These are phyloP conservation scores for Sutorius eximius DNA, from an alignment of 1,284 basidiomycete genomes.

Conservation along the genomic window DNA sequence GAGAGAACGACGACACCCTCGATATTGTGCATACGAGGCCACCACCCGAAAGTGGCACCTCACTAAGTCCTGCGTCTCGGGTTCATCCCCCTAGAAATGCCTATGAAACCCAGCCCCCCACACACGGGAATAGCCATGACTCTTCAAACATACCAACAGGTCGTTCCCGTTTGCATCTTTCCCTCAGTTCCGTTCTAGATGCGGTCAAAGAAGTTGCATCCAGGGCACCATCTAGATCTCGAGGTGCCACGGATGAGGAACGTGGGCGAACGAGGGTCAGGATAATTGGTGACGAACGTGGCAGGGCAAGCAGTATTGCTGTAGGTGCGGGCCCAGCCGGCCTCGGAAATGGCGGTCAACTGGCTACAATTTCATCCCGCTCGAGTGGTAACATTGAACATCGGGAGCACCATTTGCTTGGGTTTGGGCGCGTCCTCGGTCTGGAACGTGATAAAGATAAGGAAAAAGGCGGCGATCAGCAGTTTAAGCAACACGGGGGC, in stretches of 20 bases:
- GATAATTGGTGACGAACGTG: background rate
- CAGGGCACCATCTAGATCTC: slow-evolving; percentile 14
- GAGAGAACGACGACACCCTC: background rate
- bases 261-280: slow-evolving; percentile 27
- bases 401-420: slow-evolving; percentile 19
- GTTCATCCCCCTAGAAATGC: slow-evolving; percentile 6
- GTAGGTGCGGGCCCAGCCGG: slow-evolving; percentile 11
- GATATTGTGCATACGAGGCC: background rate
- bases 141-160: slow-evolving; percentile 7
- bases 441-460: slow-evolving; percentile 20
- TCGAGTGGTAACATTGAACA: slow-evolving; percentile 3
- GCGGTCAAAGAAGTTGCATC: slow-evolving; percentile 36
- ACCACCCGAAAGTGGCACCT: background rate
- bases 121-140: background rate
- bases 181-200: slow-evolving; percentile 39
- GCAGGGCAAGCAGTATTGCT: background rate
- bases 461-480: slow-evolving; percentile 11
- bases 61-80: background rate
- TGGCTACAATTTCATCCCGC: background rate
- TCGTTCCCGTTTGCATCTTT: slow-evolving; percentile 38
- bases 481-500: slow-evolving; percentile 43
- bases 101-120: background rate
- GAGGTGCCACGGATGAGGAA: slow-evolving; percentile 18
- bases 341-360: background rate
- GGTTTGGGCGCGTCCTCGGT: slow-evolving; percentile 25